Percentiles rank a stretch among this genome's conserved stretches.
Evolutionary conservation across 768 basidiomycete species (phyloP).

Genomic region (Russula griseocarnosa): DNA sequence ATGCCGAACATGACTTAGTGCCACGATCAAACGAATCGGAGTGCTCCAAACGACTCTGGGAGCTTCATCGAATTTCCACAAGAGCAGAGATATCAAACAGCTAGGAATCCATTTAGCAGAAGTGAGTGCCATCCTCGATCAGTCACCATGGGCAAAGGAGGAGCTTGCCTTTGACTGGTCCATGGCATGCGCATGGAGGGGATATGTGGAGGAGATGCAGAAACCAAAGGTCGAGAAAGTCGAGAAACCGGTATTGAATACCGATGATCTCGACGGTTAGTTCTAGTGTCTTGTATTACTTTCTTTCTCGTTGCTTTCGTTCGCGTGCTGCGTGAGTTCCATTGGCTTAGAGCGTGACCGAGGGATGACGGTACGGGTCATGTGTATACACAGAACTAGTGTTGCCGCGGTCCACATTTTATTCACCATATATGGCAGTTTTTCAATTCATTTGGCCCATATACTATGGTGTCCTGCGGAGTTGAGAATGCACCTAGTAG

Average conservation of each 20-base stretch:
- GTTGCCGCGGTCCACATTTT: too few species aligned
- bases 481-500: too few species aligned
- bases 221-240: slow-evolving; percentile 17
- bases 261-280: slow-evolving; percentile 8
- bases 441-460: too few species aligned
- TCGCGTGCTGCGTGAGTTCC: neutral
- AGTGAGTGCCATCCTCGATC: neutral
- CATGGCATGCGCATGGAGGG: slow-evolving; percentile 15
- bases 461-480: too few species aligned
- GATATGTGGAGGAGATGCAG: slow-evolving; percentile 1
- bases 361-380: neutral
- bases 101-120: neutral
- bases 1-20: neutral
- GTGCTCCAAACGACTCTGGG: neutral
- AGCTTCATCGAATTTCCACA: slow-evolving; percentile 10
- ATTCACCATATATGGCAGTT: too few species aligned
- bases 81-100: slow-evolving; percentile 2
- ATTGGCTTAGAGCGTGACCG: neutral
- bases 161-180: slow-evolving; percentile 7
- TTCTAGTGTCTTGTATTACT: neutral
- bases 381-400: too few species aligned
- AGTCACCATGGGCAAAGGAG: slow-evolving; percentile 12
- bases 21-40: slow-evolving; percentile 5
- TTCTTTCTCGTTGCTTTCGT: neutral
- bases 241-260: slow-evolving; percentile 19